Percentiles rank a stretch among this genome's conserved stretches.
phyloP scores from a whole-genome alignment of 495 filamentous ascomycete genomes.

The Neurospora intermedia region DNA sequence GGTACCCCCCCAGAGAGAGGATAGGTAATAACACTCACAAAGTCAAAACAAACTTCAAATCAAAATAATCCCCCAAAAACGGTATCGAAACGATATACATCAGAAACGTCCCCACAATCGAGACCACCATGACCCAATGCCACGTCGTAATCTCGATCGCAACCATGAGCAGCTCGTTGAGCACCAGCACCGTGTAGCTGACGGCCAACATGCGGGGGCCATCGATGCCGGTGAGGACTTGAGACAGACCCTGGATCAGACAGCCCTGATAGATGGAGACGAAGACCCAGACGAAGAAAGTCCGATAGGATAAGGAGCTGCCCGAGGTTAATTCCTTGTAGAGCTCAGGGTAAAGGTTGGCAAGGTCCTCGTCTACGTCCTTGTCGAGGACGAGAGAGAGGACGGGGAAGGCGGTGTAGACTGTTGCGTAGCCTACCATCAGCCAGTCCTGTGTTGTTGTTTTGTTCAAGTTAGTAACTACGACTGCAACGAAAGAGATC shows the following conservation, averaged over 20 bases:
- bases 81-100: slow-evolving; percentile 76
- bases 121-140: slow-evolving; percentile 88
- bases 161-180: slow-evolving; percentile 97
- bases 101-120: slow-evolving; percentile 66
- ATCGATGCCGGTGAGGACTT: slow-evolving; percentile 69
- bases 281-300: slow-evolving; percentile 95
- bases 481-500: neutral
- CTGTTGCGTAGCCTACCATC: slow-evolving; percentile 89
- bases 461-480: slow-evolving; percentile 15
- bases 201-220: slow-evolving; percentile 73
- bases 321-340: slow-evolving; percentile 92
- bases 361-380: slow-evolving; percentile 86
- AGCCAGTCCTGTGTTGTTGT: slow-evolving; percentile 62
- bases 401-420: slow-evolving; percentile 92
- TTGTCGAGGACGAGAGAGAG: slow-evolving; percentile 93
- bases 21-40: slow-evolving; percentile 29
- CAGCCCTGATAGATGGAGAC: slow-evolving; percentile 91
- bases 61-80: slow-evolving; percentile 83
- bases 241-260: slow-evolving; percentile 84
- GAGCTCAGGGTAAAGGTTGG: slow-evolving; percentile 91
- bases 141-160: slow-evolving; percentile 93
- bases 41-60: slow-evolving; percentile 67
- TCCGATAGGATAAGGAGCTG: slow-evolving; percentile 74
- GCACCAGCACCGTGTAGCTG: slow-evolving; percentile 79
- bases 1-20: too few relatives aligned